Base-by-base conservation (phyloP, 2,329 filamentous ascomycete genomes). In the Aaosphaeria pasadenensis region DNA sequence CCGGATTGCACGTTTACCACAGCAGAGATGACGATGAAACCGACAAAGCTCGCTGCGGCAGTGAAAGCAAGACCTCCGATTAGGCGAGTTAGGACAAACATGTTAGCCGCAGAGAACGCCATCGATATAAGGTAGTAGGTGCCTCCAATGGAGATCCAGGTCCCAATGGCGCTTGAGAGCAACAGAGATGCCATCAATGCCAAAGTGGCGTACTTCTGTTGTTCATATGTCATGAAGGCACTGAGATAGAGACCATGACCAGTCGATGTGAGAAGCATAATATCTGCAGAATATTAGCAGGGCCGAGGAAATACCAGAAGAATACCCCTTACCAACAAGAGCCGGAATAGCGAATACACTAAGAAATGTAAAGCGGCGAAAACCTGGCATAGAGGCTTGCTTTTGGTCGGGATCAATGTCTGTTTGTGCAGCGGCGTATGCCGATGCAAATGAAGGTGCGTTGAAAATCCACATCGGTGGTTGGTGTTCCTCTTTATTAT, bases 281-380 rank as follows among this genome's bases (percentile, higher is more conserved):
- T 82, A 58, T 86, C 83, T 66, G 17, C 17, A 43, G 3, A 36
- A 11, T 5, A 7, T 28, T 62, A 40, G 11, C 24, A 40, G 9
- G 11, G 4, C 39, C 11, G 9, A 28, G 11, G 7, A 9, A 40
- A 40, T 36, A 9, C 4, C 7, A 5, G 4, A 24, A 2, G 40
- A 7, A 4, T 39, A 7, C 31, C 30, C 50, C 60, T 49, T 58
- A 66, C 64, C 64, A 38, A 85, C 73, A 44, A 85, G 71, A 28
- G 82, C 83, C 0, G 83, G 83, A 39, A 85, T 75, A 7, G 81
- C 82, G 54, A 86, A 85, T 31, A 85, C 80, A 51, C 79, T 79
- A 28, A 85, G 67, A 53, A 82, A 83, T 0, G 79, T 80, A 50
- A 83, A 79, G 55, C 77, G 55, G 57, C 78, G 67, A 63, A 76